Conservation (phyloP, 106 monocot species). For the Ottelia alismoides region DNA sequence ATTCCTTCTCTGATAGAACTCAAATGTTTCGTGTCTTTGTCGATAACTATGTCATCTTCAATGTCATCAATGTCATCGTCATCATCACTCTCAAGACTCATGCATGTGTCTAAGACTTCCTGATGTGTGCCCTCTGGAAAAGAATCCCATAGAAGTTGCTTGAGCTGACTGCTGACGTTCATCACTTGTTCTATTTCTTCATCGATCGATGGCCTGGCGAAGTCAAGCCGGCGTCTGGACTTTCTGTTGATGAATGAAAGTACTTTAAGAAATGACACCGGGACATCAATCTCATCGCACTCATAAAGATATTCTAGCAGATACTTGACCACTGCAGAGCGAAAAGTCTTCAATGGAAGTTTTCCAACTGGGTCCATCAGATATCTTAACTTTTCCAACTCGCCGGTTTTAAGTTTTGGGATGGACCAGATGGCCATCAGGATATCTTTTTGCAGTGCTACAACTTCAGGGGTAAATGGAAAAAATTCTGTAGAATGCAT, state of each 20-base stretch:
- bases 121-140: constrained; percentile 4
- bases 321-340: constrained; percentile 35
- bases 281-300: constrained; percentile 38
- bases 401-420: constrained; percentile 16
- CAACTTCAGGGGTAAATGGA: constrained; percentile 34
- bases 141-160: constrained; percentile 19
- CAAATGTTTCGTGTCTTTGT: constrained; percentile 23
- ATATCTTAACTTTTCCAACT: constrained; percentile 36
- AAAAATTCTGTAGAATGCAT: constrained; percentile 31
- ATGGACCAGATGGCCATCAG: constrained; percentile 66
- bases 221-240: constrained; percentile 2
- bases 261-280: constrained; percentile 19
- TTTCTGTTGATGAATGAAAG: constrained; percentile 37
- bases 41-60: constrained; percentile 38
- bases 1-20: constrained; percentile 16
- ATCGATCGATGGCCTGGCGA: constrained; percentile 16
- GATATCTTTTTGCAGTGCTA: constrained; percentile 40
- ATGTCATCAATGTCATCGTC: constrained; percentile 7
- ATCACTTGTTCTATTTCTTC: constrained; percentile 56
- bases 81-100: constrained; percentile 5
- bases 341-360: constrained; percentile 14
- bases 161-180: constrained; percentile 49
- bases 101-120: neutral
- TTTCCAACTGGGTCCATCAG: constrained; percentile 28
- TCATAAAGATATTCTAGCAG: constrained; percentile 57